phyloP scores from a whole-genome alignment of 176 grass and related monocot genomes.

The Eremochloa ophiuroides region DNA sequence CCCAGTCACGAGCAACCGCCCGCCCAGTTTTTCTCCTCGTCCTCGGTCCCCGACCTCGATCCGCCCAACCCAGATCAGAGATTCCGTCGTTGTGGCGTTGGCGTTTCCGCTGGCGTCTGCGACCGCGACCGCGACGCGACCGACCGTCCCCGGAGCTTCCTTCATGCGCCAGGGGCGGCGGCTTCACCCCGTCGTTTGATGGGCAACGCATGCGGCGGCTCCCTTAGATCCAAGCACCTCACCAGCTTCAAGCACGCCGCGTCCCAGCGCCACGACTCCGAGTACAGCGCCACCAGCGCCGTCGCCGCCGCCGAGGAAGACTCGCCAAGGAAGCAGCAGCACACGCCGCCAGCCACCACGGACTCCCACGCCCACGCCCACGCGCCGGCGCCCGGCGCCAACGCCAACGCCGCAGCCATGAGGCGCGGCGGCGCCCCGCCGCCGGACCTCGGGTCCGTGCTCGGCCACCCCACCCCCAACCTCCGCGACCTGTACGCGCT shows the following conservation, averaged over 20 bases:
- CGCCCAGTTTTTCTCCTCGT: background rate
- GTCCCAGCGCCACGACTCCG: constrained; percentile 36
- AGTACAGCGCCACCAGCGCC: constrained; percentile 19
- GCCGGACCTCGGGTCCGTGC: constrained; percentile 50
- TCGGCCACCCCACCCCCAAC: constrained; percentile 72
- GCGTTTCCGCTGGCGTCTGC: constrained; percentile 16
- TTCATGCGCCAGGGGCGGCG: constrained; percentile 38
- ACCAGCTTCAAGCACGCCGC: constrained; percentile 46
- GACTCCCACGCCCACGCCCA: constrained; percentile 28
- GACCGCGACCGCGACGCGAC: no score
- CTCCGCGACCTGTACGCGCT: constrained; percentile 72
- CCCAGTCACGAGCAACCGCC: background rate
- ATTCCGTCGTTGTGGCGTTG: constrained; percentile 14
- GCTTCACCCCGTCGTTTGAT: constrained; percentile 63
- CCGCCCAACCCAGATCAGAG: constrained; percentile 4
- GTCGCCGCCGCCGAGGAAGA: constrained; percentile 16
- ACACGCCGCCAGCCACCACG: constrained; percentile 22
- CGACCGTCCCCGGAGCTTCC: constrained; percentile 1
- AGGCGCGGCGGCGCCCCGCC: constrained; percentile 40
- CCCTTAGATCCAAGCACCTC: constrained; percentile 65
- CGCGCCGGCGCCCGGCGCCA: constrained; percentile 16
- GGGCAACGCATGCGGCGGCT: constrained; percentile 91
- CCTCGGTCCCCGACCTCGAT: background rate
- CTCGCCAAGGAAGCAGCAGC: constrained; percentile 40
- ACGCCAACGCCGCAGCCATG: constrained; percentile 24